Conservation (phyloP, 2,329 filamentous ascomycete genomes). For the Aspergillus amoenus region DNA sequence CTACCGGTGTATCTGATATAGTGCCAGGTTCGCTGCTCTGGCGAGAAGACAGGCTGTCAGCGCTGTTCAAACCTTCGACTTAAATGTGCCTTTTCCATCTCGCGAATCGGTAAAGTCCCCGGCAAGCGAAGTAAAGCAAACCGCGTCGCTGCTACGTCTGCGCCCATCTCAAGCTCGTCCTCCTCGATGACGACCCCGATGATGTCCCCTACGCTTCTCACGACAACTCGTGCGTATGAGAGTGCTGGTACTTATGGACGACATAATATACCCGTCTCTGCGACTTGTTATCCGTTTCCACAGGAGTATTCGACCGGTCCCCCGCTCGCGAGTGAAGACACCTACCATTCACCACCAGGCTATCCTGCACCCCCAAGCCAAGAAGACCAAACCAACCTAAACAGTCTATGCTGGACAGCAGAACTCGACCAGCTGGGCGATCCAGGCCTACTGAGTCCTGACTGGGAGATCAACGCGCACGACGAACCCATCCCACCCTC, state of each 20-base stretch:
- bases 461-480: conserved; percentile 9
- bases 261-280: not conserved
- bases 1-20: not conserved
- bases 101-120: conserved; percentile 18
- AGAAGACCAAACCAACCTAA: not conserved
- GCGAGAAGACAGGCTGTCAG: conserved; percentile 19
- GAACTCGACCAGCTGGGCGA: conserved; percentile 11
- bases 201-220: conserved; percentile 3
- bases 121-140: conserved; percentile 19
- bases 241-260: not conserved
- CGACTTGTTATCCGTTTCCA: not conserved
- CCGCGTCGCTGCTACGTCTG: conserved; percentile 10
- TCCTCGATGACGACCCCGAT: conserved; percentile 8
- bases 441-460: conserved; percentile 8
- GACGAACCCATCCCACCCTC: not conserved
- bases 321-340: not conserved
- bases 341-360: not conserved
- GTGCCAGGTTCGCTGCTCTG: conserved; percentile 17
- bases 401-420: conserved; percentile 11
- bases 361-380: not conserved
- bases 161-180: not conserved
- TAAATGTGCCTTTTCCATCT: conserved; percentile 19
- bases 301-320: not conserved
- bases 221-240: not conserved
- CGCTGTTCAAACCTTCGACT: conserved; percentile 16